These are phyloP conservation scores for Pharnaceum exiguum DNA, from an alignment of 148 eudicot genomes.

Conservation along the genomic window DNA sequence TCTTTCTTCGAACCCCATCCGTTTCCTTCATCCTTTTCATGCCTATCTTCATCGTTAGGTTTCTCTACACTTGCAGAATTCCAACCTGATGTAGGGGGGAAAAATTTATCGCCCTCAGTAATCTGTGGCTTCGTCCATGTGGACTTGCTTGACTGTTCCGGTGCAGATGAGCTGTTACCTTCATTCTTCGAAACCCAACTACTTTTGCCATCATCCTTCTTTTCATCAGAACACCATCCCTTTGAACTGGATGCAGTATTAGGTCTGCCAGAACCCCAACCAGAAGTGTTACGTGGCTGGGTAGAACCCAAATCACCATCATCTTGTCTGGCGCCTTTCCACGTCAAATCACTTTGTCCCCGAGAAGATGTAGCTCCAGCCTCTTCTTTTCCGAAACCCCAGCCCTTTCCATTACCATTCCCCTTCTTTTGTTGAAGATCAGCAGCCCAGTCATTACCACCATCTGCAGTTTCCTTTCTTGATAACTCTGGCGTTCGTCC, in stretches of 20 bases:
- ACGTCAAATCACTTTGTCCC: too few species aligned
- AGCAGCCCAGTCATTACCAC: not conserved
- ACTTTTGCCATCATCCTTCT: not conserved
- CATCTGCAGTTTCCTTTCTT: not conserved
- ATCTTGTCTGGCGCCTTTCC: not conserved
- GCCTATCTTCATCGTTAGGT: constrained; percentile 4
- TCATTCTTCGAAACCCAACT: constrained; percentile 11
- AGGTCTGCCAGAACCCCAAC: constrained; percentile 14
- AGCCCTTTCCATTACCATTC: not conserved
- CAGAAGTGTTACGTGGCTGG: not conserved
- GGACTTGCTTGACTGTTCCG: too few species aligned
- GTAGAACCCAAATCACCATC: not conserved
- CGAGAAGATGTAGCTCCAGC: too few species aligned
- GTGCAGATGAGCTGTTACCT: not conserved
- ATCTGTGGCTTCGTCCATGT: not conserved
- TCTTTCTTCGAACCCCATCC: constrained; percentile 12
- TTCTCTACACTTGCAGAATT: too few species aligned
- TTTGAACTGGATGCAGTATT: constrained; percentile 1
- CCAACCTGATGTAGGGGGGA: too few species aligned
- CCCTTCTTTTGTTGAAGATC: not conserved
- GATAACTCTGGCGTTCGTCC: not conserved
- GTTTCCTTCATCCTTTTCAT: not conserved
- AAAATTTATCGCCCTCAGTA: too few species aligned
- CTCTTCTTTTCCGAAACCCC: constrained; percentile 1
- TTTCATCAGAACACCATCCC: constrained; percentile 9